Percentiles rank a stretch among this genome's conserved stretches.
Conservation (phyloP, 2,329 filamentous ascomycete genomes). For the Colletotrichum paranaense region DNA sequence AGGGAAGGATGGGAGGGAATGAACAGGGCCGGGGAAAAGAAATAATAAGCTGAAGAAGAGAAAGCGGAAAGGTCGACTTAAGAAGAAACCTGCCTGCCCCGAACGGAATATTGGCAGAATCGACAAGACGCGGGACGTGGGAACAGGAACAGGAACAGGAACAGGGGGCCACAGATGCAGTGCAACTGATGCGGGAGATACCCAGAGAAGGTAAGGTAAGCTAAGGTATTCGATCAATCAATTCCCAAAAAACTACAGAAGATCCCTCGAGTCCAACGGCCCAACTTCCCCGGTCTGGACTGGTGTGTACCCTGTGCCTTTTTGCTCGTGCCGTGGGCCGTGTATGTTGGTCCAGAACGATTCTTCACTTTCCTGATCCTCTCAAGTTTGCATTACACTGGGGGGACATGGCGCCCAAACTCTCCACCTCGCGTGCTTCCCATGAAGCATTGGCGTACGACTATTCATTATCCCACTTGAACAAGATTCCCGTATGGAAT, state of each 20-base stretch:
- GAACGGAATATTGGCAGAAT: too few species aligned
- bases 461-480: neutral
- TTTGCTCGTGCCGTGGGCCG: neutral
- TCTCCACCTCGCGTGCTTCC: neutral
- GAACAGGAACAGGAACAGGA: neutral
- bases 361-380: neutral
- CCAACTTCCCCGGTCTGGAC: neutral
- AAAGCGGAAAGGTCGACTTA: neutral
- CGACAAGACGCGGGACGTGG: neutral
- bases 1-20: neutral
- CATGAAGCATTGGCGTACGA: too few species aligned
- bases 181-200: neutral
- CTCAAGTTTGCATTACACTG: neutral
- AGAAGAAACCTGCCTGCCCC: neutral
- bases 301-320: neutral
- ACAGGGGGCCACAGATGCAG: neutral
- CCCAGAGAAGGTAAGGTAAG: too few species aligned
- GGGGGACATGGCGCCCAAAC: neutral
- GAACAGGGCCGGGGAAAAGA: neutral
- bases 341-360: neutral
- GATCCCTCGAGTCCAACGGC: neutral
- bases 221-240: too few species aligned
- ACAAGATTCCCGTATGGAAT: neutral
- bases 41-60: neutral
- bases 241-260: neutral